A percentile compares a stretch with the other conserved stretches of the same genome.
These are phyloP conservation scores for Diaporthe sp. DNA, from an alignment of 2,329 filamentous ascomycete genomes.

Conservation along the genomic window DNA sequence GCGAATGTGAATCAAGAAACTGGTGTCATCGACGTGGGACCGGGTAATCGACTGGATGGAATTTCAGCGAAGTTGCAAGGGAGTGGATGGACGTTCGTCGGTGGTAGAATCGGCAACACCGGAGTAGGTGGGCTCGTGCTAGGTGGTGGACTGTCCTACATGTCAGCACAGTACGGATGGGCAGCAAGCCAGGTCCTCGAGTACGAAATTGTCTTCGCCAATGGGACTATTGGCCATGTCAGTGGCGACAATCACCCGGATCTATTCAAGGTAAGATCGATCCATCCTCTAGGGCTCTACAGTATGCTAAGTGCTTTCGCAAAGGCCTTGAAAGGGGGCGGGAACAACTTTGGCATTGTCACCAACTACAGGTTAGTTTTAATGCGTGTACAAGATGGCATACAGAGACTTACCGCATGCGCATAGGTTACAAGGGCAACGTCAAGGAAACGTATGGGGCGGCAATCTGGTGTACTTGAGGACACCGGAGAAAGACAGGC, in stretches of 20 bases:
- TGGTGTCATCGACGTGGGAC: slow-evolving; percentile 17
- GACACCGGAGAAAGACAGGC: slow-evolving; percentile 7
- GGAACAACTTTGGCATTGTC: slow-evolving; percentile 16
- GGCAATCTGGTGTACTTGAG: slow-evolving; percentile 22
- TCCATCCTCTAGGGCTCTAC: not conserved
- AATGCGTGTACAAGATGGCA: not conserved
- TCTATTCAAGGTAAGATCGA: slow-evolving; percentile 24
- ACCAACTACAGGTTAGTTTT: slow-evolving; percentile 2
- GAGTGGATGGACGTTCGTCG: slow-evolving; percentile 18
- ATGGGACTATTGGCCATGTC: slow-evolving; percentile 9
- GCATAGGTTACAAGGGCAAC: slow-evolving; percentile 8
- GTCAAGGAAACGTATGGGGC: slow-evolving; percentile 25
- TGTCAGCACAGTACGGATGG: slow-evolving; percentile 25
- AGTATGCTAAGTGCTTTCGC: not conserved
- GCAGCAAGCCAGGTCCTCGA: slow-evolving; percentile 26
- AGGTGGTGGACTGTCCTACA: slow-evolving; percentile 19
- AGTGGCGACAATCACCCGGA: not conserved
- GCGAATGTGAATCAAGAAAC: slow-evolving; percentile 15
- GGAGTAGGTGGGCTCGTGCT: slow-evolving; percentile 29
- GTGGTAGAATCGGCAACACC: slow-evolving; percentile 24
- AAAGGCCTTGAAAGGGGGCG: slow-evolving; percentile 19
- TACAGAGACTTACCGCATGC: not conserved
- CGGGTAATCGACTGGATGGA: slow-evolving; percentile 11
- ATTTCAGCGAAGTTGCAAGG: slow-evolving; percentile 16
- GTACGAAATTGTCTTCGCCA: slow-evolving; percentile 25